Base-by-base conservation (phyloP, 2,329 filamentous ascomycete genomes). In the Aspergillus melleus region DNA sequence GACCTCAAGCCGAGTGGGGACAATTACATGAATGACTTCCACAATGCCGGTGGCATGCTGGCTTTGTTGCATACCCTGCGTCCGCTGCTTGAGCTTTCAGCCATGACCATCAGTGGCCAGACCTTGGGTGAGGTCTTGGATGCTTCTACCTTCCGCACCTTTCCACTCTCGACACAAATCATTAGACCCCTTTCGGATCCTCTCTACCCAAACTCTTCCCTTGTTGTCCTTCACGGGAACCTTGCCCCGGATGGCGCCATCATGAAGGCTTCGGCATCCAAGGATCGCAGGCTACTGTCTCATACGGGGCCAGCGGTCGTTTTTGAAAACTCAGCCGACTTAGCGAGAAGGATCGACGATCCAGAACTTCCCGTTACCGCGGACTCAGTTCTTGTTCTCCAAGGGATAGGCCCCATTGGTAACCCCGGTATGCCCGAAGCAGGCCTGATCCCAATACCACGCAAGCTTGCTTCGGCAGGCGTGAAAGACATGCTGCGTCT, bases 391-490 rank as follows among this genome's bases (percentile, higher is more conserved):
- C 67, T 83, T 2, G 74, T 84, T 0, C 68, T 84, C 22, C 79
- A 83, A 60, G 74, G 76, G 6, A 82, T 83, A 29, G 81, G 81
- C 0, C 81, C 81, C 0, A 76, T 82, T 6, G 81, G 81, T 0
- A 81, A 83, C 49, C 81, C 81, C 0, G 81, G 81, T 0, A 83
- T 83, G 81, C 81, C 81, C 1, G 81, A 83, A 67, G 80, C 81
- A 1, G 81, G 81, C 0, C 68, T 83, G 6, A 81, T 83, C 24
- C 81, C 80, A 0, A 80, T 83, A 14, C 81, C 81, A 0, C 73
- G 79, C 16, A 84, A 83, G 60, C 70, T 84, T 3, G 78, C 73
- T 9, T 68, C 68, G 2, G 68, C 76, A 56, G 82, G 82, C 0
- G 80, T 84, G 1, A 75, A 73, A 30, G 82, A 84, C 64, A 84